A percentile compares a stretch with the other conserved stretches of the same genome.
These are phyloP conservation scores for Curvularia lunata DNA, from an alignment of 2,329 filamentous ascomycete genomes.

Conservation along the genomic window DNA sequence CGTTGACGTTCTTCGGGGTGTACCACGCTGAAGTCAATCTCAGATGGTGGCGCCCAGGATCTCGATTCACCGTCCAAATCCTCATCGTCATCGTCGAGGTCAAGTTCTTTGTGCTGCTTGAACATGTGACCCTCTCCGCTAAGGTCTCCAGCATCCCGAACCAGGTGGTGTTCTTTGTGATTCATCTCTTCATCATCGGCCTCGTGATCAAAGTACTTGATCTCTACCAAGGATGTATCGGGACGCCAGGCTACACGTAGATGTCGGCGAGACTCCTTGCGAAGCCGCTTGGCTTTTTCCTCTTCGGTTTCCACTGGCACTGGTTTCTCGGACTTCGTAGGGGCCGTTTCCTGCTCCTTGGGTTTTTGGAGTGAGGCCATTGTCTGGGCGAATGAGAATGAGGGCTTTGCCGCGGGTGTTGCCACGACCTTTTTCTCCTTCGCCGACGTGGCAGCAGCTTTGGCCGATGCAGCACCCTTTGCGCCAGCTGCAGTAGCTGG, in stretches of 20 bases:
- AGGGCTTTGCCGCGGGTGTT: slow-evolving; percentile 36
- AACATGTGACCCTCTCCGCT: slow-evolving; percentile 66
- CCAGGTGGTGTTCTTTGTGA: slow-evolving; percentile 68
- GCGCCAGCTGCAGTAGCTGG: slow-evolving; percentile 28
- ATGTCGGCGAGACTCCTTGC: slow-evolving; percentile 74
- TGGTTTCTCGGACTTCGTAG: slow-evolving; percentile 60
- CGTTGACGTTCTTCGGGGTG: slow-evolving; percentile 50
- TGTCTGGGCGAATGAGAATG: slow-evolving; percentile 50
- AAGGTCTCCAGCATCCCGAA: slow-evolving; percentile 74
- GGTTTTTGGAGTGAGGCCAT: slow-evolving; percentile 58
- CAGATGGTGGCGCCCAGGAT: slow-evolving; percentile 42
- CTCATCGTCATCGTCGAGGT: slow-evolving; percentile 66
- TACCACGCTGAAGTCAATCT: slow-evolving; percentile 54
- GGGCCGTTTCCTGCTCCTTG: slow-evolving; percentile 58
- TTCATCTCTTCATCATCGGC: slow-evolving; percentile 69
- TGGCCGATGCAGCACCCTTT: slow-evolving; percentile 35
- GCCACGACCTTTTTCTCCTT: slow-evolving; percentile 41
- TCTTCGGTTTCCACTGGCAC: slow-evolving; percentile 68
- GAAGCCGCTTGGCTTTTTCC: slow-evolving; percentile 69
- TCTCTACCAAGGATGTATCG: slow-evolving; percentile 68
- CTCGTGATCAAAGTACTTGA: slow-evolving; percentile 75
- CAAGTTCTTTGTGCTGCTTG: slow-evolving; percentile 68
- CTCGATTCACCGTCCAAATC: slow-evolving; percentile 53
- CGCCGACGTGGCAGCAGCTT: slow-evolving; percentile 27
- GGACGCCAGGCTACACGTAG: slow-evolving; percentile 74